A percentile compares a stretch with the other conserved stretches of the same genome.
These are phyloP conservation scores for Gigaspora rosea DNA, from an alignment of 192 early-diverging fungal species.

Conservation along the genomic window DNA sequence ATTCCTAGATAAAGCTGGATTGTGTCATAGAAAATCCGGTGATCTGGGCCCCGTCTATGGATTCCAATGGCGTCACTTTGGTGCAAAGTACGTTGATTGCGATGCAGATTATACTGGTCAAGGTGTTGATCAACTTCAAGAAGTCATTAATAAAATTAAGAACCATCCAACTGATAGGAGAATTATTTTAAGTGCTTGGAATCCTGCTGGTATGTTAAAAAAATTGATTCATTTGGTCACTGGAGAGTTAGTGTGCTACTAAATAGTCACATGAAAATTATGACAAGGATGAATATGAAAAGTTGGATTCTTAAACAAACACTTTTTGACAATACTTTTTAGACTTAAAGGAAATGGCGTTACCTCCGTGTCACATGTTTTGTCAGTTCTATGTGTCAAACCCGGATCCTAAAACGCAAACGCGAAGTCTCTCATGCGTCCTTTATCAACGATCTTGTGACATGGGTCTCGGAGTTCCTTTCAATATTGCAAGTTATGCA, in stretches of 20 bases:
- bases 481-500: conserved; percentile 98
- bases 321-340: neutral
- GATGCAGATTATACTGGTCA: conserved; percentile 86
- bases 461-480: conserved; percentile 95
- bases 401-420: conserved; percentile 49
- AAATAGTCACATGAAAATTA: no score
- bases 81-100: conserved; percentile 81
- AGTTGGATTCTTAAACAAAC: no score
- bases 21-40: conserved; percentile 73
- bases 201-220: conserved; percentile 84
- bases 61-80: conserved; percentile 99
- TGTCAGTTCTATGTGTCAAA: conserved; percentile 95
- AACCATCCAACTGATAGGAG: conserved; percentile 85
- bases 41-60: conserved; percentile 97
- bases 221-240: neutral
- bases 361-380: conserved; percentile 98
- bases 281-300: no score
- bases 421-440: conserved; percentile 79
- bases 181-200: conserved; percentile 96
- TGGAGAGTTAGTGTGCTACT: no score
- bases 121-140: conserved; percentile 91
- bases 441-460: conserved; percentile 97
- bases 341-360: conserved; percentile 87
- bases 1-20: conserved; percentile 83
- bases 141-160: conserved; percentile 85